phyloP scores from a whole-genome alignment of 148 eudicot species.

The Polygonum maritimum region DNA sequence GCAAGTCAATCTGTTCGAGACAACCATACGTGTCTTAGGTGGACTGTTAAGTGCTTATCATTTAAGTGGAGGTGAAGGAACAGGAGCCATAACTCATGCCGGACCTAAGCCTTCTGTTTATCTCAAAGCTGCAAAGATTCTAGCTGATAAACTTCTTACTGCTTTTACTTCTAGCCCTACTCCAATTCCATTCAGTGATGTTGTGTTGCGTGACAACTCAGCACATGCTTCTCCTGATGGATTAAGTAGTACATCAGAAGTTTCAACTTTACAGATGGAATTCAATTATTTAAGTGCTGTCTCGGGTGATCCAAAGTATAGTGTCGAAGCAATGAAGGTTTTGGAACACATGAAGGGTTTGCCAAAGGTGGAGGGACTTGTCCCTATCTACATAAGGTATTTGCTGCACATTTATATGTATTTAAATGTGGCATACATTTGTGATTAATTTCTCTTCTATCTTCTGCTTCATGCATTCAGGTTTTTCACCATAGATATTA shows the following conservation, averaged over 20 bases:
- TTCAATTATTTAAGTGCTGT: constrained; percentile 78
- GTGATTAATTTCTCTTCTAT: neutral
- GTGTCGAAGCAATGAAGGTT: constrained; percentile 79
- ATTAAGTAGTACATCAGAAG: constrained; percentile 92
- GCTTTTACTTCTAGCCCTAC: constrained; percentile 91
- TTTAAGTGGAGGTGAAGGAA: constrained; percentile 52
- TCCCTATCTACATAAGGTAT: constrained; percentile 91
- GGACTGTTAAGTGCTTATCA: constrained; percentile 98
- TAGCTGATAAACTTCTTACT: constrained; percentile 74
- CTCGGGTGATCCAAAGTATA: constrained; percentile 76
- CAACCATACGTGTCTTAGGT: constrained; percentile 88
- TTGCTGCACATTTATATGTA: neutral
- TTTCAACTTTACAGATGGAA: constrained; percentile 82
- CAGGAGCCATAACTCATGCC: constrained; percentile 18
- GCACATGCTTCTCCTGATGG: constrained; percentile 90
- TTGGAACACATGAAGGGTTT: constrained; percentile 74
- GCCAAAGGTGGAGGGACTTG: constrained; percentile 90
- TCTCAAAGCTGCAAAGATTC: constrained; percentile 62
- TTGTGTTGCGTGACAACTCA: constrained; percentile 55
- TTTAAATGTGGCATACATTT: neutral
- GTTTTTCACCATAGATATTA: neutral
- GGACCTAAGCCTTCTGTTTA: constrained; percentile 72
- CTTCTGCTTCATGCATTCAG: neutral
- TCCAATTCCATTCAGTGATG: constrained; percentile 84
- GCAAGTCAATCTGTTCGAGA: constrained; percentile 92